phyloP scores from a whole-genome alignment of 225 moss, liverwort and hornwort genomes.

The Straminergon stramineum region DNA sequence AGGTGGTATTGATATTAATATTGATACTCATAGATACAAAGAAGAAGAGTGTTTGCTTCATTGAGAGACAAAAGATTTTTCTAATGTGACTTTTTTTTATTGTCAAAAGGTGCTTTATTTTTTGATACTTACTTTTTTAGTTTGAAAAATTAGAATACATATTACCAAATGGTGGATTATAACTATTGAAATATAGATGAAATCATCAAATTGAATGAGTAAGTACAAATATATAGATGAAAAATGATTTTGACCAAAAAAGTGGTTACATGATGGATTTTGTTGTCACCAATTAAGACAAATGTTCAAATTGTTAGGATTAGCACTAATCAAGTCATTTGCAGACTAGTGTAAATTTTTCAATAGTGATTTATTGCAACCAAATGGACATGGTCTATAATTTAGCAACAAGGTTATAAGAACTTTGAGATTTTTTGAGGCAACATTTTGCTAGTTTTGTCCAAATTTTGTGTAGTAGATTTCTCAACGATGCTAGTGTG shows the following conservation, averaged over 20 bases:
- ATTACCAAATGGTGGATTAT: neutral
- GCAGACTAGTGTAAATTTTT: no score
- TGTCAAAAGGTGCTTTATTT: rapidly evolving
- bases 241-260: neutral
- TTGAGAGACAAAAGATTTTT: neutral
- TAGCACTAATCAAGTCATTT: neutral
- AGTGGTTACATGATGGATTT: neutral
- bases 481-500: no score
- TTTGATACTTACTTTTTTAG: neutral
- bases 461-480: neutral
- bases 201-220: neutral
- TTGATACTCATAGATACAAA: rapidly evolving
- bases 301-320: neutral
- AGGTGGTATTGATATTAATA: neutral
- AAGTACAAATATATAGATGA: neutral
- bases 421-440: neutral
- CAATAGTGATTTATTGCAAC: neutral
- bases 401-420: neutral
- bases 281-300: neutral
- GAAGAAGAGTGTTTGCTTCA: rapidly evolving
- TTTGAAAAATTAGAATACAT: rapidly evolving
- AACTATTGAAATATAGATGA: neutral
- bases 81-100: neutral
- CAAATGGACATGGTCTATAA: rapidly evolving
- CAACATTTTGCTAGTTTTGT: neutral